A percentile compares a stretch with the other conserved stretches of the same genome.
phyloP scores from a whole-genome alignment of 2,329 filamentous ascomycete species.

The Fusarium sacchari region DNA sequence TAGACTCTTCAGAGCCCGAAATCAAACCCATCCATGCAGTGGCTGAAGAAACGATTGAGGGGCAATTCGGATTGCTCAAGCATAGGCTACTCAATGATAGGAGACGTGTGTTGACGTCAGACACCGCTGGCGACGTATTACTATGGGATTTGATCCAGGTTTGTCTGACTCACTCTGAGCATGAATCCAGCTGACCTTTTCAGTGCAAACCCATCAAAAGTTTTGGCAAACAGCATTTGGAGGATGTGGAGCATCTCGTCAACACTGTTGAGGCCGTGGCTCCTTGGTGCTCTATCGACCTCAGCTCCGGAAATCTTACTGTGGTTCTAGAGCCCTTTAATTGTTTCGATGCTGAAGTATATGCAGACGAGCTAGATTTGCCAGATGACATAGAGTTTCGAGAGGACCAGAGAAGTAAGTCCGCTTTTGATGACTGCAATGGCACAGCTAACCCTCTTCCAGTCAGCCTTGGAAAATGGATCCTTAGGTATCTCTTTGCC shows the following conservation, averaged over 20 bases:
- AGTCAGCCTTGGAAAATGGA: conserved; percentile 98
- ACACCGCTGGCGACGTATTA: conserved; percentile 93
- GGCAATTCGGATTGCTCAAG: conserved; percentile 94
- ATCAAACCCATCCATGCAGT: conserved; percentile 72
- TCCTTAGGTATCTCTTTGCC: conserved; percentile 90
- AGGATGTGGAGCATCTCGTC: conserved; percentile 87
- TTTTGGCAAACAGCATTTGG: conserved; percentile 94
- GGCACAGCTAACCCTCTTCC: conserved; percentile 38
- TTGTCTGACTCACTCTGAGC: conserved; percentile 38
- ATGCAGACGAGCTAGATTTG: conserved; percentile 86
- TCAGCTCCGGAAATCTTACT: conserved; percentile 88
- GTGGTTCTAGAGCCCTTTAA: conserved; percentile 94
- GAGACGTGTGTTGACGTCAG: conserved; percentile 86
- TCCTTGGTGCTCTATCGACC: conserved; percentile 96
- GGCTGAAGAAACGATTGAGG: conserved; percentile 87
- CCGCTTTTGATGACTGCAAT: background rate
- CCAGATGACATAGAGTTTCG: conserved; percentile 81
- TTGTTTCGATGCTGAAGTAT: conserved; percentile 97
- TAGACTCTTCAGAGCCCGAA: conserved; percentile 46
- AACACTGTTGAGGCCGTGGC: conserved; percentile 91
- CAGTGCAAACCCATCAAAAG: conserved; percentile 87
- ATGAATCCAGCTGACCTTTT: conserved; percentile 15
- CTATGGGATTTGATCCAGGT: conserved; percentile 94
- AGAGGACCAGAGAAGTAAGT: conserved; percentile 91
- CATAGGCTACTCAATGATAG: conserved; percentile 92